Conservation (phyloP, 148 eudicot species). For the Dianthus caryophyllus region DNA sequence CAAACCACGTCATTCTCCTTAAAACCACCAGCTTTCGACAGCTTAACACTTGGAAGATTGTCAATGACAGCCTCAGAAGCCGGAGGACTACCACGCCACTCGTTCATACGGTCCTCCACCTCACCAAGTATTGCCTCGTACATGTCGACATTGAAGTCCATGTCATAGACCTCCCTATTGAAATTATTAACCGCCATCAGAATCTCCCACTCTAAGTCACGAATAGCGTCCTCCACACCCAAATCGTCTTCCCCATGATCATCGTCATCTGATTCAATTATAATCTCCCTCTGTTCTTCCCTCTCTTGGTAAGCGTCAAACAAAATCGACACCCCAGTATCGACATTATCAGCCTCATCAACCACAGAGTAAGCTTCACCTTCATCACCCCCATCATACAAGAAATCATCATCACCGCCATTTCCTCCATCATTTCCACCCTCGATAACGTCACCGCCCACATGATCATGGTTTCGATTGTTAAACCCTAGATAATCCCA, state of each 20-base stretch:
- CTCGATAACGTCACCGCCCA: constrained; percentile 2
- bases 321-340: constrained; percentile 22
- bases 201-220: constrained; percentile 69
- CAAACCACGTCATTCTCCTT: constrained; percentile 45
- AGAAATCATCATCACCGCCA: constrained; percentile 28
- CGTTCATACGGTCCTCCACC: constrained; percentile 52
- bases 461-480: constrained; percentile 17
- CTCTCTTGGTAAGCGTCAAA: constrained; percentile 27
- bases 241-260: constrained; percentile 30
- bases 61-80: constrained; percentile 66
- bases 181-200: constrained; percentile 62
- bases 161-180: constrained; percentile 36
- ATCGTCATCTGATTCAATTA: constrained; percentile 33
- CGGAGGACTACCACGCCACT: constrained; percentile 78
- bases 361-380: constrained; percentile 7
- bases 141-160: constrained; percentile 36
- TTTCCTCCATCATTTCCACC: background rate
- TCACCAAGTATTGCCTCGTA: constrained; percentile 46
- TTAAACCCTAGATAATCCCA: constrained; percentile 54
- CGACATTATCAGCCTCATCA: constrained; percentile 17
- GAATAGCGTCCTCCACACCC: constrained; percentile 31
- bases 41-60: constrained; percentile 43
- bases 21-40: constrained; percentile 34
- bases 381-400: constrained; percentile 15
- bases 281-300: constrained; percentile 28